Conservation (phyloP, 1,139 yeast genomes). For the Suhomyces maxii region DNA sequence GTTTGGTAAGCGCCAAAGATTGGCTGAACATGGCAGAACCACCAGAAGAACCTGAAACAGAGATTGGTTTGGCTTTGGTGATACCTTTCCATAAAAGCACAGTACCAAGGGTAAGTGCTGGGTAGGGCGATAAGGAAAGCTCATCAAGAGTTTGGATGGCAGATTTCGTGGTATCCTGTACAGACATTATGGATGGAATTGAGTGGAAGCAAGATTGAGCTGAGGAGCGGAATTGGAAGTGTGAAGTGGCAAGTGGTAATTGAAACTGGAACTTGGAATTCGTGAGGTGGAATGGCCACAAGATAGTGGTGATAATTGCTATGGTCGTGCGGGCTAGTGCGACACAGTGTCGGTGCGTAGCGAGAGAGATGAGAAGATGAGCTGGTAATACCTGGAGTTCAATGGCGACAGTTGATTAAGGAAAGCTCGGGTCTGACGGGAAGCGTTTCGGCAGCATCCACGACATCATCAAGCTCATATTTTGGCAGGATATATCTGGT, state of each 20-base stretch:
- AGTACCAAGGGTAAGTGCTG: constrained; percentile 22
- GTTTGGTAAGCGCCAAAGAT: constrained; percentile 30
- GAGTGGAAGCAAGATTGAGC: neutral
- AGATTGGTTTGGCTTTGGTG: constrained; percentile 15
- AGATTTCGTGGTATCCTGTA: constrained; percentile 3
- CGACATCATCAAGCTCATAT: too few species aligned
- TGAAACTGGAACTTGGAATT: too few species aligned
- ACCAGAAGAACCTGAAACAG: constrained; percentile 27
- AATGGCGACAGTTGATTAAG: too few species aligned
- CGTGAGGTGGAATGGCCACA: neutral
- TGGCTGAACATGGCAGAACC: constrained; percentile 30
- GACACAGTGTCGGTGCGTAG: too few species aligned
- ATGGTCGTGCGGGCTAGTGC: neutral
- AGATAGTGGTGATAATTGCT: neutral
- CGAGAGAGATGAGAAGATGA: too few species aligned
- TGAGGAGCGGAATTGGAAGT: too few species aligned
- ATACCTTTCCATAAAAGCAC: constrained; percentile 20
- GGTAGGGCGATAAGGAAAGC: constrained; percentile 15
- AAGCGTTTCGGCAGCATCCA: too few species aligned
- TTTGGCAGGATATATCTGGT: too few species aligned
- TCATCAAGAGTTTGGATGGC: constrained; percentile 5
- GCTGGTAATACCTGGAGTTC: too few species aligned
- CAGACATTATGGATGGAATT: constrained; percentile 4
- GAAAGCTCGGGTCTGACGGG: too few species aligned
- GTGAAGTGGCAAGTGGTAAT: too few species aligned